Evolutionary conservation across 108 stramenopile species (phyloP).

Genomic region (Cyclotella choctawhatcheeana): DNA sequence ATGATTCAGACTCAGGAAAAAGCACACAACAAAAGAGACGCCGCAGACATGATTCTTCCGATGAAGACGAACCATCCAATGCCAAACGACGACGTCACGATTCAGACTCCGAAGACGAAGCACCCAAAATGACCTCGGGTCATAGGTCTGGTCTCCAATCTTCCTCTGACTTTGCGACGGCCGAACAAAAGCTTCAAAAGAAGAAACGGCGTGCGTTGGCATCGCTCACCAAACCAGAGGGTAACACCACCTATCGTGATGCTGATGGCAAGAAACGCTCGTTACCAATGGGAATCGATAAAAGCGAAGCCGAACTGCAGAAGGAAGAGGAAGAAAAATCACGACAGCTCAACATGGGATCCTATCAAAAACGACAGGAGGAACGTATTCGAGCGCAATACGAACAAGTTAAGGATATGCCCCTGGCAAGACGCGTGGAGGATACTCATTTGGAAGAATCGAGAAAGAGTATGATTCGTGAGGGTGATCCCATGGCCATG

Average conservation of each 20-base stretch:
- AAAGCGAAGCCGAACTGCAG: constrained; percentile 26
- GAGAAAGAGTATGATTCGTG: constrained; percentile 71
- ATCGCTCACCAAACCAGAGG: constrained; percentile 53
- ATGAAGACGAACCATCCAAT: background rate
- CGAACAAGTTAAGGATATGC: constrained; percentile 55
- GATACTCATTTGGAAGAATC: constrained; percentile 76
- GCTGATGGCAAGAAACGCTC: constrained; percentile 58
- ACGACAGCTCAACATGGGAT: constrained; percentile 52
- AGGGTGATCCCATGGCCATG: constrained; percentile 96
- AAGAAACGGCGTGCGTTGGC: constrained; percentile 41
- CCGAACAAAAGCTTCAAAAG: constrained; percentile 63
- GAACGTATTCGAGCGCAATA: constrained; percentile 49
- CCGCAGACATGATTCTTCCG: constrained; percentile 14
- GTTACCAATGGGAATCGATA: constrained; percentile 35
- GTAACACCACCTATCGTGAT: constrained; percentile 87
- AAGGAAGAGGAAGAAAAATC: constrained; percentile 47
- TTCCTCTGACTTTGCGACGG: constrained; percentile 65
- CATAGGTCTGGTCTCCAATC: constrained; percentile 86
- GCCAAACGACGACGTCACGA: constrained; percentile 11
- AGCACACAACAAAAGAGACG: constrained; percentile 4
- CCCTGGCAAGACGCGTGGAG: constrained; percentile 82
- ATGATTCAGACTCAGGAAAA: background rate
- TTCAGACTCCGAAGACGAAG: constrained; percentile 12
- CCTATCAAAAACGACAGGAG: constrained; percentile 79
- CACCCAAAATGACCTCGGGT: constrained; percentile 70